Base-by-base conservation (phyloP, 192 early-diverging fungal genomes). In the Coemansia reversa region DNA sequence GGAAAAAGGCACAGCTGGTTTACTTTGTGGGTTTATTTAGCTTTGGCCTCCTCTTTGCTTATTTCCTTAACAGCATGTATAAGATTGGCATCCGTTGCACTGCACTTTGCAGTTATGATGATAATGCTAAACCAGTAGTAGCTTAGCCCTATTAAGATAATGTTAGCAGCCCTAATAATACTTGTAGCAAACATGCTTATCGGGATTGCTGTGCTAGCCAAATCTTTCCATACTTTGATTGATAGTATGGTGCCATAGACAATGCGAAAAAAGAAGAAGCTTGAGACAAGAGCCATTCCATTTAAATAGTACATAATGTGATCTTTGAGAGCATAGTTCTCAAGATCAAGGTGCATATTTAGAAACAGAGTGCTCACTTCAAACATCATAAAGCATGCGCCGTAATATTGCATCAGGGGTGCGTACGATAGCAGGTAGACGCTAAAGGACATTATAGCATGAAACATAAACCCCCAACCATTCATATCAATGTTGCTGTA, bases 351-450 rank as follows among this genome's bases (percentile, higher is more conserved):
- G 79, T 98, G 90, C 57, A 92, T 78, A 67, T 98, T 96, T 39
- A 98, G 83, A 63, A 96, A 95, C 7, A 91, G 85, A 1, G 94
- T 96, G 60, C 85, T 88, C 28, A 95, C 72, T 76, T 98, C 95
- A 74, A 88, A 94, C 87, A 98, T 87, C 66, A 98, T 86, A 68
- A 94, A 94, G 47, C 88, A 86, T 4, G 89, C 85, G 19, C 93
- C 95, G 66, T 91, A 98, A 75, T 93, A 93, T 66, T 89, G 86
- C 47, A 95, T 69, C 66, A 94, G 89, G 6, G 95, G 95, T 25
- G 85, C 20, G 22, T 58, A 81, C 19, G 87, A 84, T 47, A 92
- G 78, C 18, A 92, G 62, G 53, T 87, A 94, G 5, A 93, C 92
- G 51, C 83, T 70, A 58, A 93, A 89, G 30, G 90, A 90, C 45